phyloP scores from a whole-genome alignment of 768 basidiomycete species.

The Hericium erinaceus region DNA sequence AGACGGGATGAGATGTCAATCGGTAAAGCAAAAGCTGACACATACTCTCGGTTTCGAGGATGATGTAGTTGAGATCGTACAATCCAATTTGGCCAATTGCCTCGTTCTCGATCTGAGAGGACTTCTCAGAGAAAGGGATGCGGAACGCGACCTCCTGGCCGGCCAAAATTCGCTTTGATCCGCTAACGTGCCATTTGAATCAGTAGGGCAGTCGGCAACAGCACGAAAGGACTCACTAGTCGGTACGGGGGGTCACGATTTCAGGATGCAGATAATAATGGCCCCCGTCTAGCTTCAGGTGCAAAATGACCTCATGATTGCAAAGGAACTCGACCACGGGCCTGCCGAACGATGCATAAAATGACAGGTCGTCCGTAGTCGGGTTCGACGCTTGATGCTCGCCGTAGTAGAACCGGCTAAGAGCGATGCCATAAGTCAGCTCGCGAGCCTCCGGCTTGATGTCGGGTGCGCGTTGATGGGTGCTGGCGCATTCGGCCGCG shows the following conservation, averaged over 20 bases:
- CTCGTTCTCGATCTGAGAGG: conserved; percentile 15
- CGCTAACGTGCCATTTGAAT: not conserved
- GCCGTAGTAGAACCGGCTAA: conserved; percentile 9
- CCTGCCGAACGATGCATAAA: conserved; percentile 15
- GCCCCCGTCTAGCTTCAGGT: conserved; percentile 18
- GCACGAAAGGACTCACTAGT: not conserved
- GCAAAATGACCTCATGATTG: conserved; percentile 23
- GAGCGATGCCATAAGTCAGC: conserved; percentile 8
- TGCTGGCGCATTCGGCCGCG: conserved; percentile 8
- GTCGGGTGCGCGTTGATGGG: not conserved
- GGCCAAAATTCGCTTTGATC: conserved; percentile 5
- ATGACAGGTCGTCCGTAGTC: conserved; percentile 6
- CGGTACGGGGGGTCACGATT: conserved; percentile 1
- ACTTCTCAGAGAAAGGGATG: conserved; percentile 13
- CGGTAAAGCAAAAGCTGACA: not conserved
- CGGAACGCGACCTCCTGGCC: conserved; percentile 18
- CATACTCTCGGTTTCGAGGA: conserved; percentile 8
- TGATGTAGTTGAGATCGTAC: conserved; percentile 14
- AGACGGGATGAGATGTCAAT: not conserved
- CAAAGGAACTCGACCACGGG: conserved; percentile 24
- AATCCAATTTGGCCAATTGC: conserved; percentile 14
- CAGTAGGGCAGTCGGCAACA: not conserved
- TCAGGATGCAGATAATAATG: conserved; percentile 17
- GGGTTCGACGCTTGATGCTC: conserved; percentile 4
- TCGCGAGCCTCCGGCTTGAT: not conserved